Conservation (phyloP, 208 protist species). For the Acanthamoeba lenticulata region DNA sequence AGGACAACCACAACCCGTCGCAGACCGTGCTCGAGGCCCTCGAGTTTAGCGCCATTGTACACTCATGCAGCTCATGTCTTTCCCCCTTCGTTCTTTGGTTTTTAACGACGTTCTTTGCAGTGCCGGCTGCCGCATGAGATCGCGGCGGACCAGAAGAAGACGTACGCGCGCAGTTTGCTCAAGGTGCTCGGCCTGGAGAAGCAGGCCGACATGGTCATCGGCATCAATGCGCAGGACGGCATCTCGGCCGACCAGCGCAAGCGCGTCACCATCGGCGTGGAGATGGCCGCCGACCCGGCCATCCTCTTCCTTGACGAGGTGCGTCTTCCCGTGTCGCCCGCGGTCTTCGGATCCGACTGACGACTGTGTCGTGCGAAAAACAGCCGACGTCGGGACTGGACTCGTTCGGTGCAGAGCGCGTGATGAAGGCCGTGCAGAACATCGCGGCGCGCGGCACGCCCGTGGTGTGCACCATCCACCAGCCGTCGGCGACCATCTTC, state of each 20-base stretch:
- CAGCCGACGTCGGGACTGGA: slow-evolving; percentile 67
- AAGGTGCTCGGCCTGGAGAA: slow-evolving; percentile 22
- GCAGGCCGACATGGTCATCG: slow-evolving; percentile 45
- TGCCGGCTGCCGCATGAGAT: slow-evolving; percentile 16
- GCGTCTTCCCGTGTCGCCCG: too few species aligned
- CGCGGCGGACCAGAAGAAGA: slow-evolving; percentile 13
- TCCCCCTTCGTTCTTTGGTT: neutral
- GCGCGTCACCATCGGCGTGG: slow-evolving; percentile 77
- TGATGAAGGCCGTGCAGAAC: slow-evolving; percentile 66
- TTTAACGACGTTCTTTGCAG: neutral
- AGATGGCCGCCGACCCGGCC: slow-evolving; percentile 78
- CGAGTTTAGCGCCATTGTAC: slow-evolving; percentile 58
- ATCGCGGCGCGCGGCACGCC: neutral
- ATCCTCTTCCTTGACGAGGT: slow-evolving; percentile 79
- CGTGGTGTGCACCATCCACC: slow-evolving; percentile 67
- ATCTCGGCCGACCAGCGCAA: slow-evolving; percentile 71
- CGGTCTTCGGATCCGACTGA: too few species aligned
- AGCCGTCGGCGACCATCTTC: slow-evolving; percentile 37
- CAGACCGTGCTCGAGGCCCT: slow-evolving; percentile 75
- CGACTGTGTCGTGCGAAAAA: too few species aligned
- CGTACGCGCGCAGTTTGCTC: slow-evolving; percentile 37
- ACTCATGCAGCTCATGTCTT: neutral
- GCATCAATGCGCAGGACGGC: slow-evolving; percentile 31
- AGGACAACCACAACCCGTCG: slow-evolving; percentile 71
- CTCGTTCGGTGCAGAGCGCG: slow-evolving; percentile 59